A percentile compares a stretch with the other conserved stretches of the same genome.
Conservation (phyloP, 768 basidiomycete genomes). For the Mycena filopes region DNA sequence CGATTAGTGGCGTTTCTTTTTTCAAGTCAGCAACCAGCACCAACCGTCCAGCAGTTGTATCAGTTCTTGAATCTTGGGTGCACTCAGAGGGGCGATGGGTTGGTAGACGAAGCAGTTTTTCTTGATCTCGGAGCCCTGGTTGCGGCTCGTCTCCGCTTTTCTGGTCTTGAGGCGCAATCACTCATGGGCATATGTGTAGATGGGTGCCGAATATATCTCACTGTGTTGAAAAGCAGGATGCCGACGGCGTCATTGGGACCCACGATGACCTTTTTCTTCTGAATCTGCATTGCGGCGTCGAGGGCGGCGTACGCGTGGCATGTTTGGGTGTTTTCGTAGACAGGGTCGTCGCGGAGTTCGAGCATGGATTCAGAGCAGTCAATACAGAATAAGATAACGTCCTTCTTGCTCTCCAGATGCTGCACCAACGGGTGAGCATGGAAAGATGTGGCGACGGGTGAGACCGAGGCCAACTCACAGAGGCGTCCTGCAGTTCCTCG, state of each 20-base stretch:
- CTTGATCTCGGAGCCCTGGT: constrained; percentile 70
- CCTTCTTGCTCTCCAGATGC: constrained; percentile 79
- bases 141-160: constrained; percentile 50
- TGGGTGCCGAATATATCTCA: constrained; percentile 49
- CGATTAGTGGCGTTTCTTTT: constrained; percentile 5
- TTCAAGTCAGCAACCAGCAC: constrained; percentile 26
- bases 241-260: constrained; percentile 93
- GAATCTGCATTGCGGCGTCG: constrained; percentile 85
- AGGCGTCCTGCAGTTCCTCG: constrained; percentile 78
- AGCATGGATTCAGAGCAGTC: constrained; percentile 96
- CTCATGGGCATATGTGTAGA: constrained; percentile 1
- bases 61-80: constrained; percentile 83
- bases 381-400: constrained; percentile 95
- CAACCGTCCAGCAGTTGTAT: constrained; percentile 82
- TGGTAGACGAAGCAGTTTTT: constrained; percentile 79
- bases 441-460: not conserved
- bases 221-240: constrained; percentile 92
- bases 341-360: constrained; percentile 69
- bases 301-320: constrained; percentile 85
- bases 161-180: constrained; percentile 47
- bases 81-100: constrained; percentile 79
- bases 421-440: constrained; percentile 40
- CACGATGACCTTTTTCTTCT: constrained; percentile 89
- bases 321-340: constrained; percentile 72
- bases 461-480: constrained; percentile 57